phyloP scores from a whole-genome alignment of 768 basidiomycete genomes.

The Phlebiopsis gigantea region DNA sequence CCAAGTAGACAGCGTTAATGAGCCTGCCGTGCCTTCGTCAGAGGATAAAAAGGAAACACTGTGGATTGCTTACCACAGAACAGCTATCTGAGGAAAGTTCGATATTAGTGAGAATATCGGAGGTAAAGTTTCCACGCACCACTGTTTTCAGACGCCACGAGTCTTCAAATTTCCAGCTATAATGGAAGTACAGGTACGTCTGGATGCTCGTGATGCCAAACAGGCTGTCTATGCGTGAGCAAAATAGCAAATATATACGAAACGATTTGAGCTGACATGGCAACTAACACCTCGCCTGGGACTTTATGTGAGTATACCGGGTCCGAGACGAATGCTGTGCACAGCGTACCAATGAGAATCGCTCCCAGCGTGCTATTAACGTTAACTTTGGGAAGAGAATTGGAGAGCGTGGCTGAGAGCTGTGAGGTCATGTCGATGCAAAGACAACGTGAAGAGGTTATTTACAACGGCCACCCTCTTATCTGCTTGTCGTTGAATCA shows the following conservation, averaged over 20 bases:
- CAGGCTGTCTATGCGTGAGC: neutral
- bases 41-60: too few relatives aligned
- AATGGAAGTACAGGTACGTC: neutral
- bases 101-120: neutral
- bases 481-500: too few relatives aligned
- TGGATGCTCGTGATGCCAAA: neutral
- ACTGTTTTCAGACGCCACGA: neutral
- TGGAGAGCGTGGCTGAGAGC: too few relatives aligned
- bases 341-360: neutral
- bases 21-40: neutral
- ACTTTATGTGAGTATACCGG: neutral
- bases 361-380: neutral
- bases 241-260: neutral
- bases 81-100: neutral
- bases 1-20: neutral
- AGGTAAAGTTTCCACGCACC: neutral
- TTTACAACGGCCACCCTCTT: too few relatives aligned
- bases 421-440: too few relatives aligned
- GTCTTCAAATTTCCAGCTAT: neutral
- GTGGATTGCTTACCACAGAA: neutral
- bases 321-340: neutral
- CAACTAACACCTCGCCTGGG: neutral
- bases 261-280: neutral
- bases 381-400: too few relatives aligned
- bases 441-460: too few relatives aligned